Percentiles rank a stretch among this genome's conserved stretches.
phyloP scores from a whole-genome alignment of 2,329 filamentous ascomycete genomes.

The Penicillium sp. region DNA sequence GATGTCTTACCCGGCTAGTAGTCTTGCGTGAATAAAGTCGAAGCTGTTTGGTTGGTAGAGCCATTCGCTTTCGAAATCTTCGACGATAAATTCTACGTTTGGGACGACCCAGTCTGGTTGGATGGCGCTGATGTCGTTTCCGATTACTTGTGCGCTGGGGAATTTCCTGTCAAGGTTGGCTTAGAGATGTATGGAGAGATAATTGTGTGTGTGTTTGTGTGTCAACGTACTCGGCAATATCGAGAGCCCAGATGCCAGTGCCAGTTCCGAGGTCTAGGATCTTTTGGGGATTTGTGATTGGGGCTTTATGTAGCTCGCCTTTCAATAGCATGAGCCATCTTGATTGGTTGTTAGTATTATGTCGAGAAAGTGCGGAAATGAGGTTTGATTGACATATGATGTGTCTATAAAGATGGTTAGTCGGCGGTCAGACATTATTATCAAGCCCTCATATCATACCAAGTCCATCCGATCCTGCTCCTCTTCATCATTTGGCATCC shows the following conservation, averaged over 20 bases:
- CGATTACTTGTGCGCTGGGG: conserved; percentile 44
- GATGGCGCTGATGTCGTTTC: conserved; percentile 50
- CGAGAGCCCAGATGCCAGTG: conserved; percentile 23
- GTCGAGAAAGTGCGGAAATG: not conserved
- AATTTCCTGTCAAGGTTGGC: not conserved
- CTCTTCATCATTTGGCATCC: conserved; percentile 12
- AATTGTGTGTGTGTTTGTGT: conserved; percentile 15
- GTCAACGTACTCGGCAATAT: conserved; percentile 29
- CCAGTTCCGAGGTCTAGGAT: conserved; percentile 14
- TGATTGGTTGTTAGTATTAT: not conserved
- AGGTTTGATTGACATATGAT: not conserved
- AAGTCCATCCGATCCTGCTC: conserved; percentile 14
- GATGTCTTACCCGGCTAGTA: conserved; percentile 18
- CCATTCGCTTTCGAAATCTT: conserved; percentile 32
- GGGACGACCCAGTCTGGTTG: conserved; percentile 43
- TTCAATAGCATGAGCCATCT: conserved; percentile 9
- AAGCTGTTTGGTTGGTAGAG: conserved; percentile 23
- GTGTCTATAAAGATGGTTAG: not conserved
- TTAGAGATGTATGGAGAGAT: not conserved
- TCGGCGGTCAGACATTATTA: not conserved
- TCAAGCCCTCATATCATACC: not conserved
- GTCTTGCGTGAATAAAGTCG: conserved; percentile 32
- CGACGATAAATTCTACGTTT: conserved; percentile 31
- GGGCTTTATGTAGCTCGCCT: conserved; percentile 7
- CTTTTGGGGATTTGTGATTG: conserved; percentile 7